Evolutionary conservation across 495 filamentous ascomycete species (phyloP).

Genomic region (Aspergillus leporis): DNA sequence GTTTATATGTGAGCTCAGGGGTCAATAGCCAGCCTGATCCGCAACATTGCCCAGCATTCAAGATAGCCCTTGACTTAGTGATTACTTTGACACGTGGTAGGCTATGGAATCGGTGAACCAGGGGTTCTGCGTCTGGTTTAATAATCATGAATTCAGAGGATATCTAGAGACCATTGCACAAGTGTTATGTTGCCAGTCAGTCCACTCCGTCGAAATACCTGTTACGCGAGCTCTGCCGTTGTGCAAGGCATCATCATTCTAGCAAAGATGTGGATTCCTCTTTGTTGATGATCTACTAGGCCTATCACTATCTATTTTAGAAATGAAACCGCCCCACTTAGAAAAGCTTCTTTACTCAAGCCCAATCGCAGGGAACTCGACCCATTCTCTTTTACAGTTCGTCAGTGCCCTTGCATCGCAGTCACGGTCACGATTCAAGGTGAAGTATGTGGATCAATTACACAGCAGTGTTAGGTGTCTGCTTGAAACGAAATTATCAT

Average conservation of each 20-base stretch:
- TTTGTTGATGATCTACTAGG: neutral
- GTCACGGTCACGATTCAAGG: too few species aligned
- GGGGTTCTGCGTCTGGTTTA: neutral
- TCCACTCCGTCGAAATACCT: neutral
- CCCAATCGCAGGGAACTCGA: neutral
- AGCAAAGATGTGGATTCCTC: neutral
- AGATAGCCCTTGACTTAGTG: neutral
- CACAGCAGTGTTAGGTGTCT: too few species aligned
- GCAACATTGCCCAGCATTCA: neutral
- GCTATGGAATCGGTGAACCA: conserved; percentile 2
- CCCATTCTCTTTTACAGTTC: neutral
- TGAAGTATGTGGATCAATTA: too few species aligned
- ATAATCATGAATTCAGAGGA: neutral
- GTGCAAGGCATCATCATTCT: neutral
- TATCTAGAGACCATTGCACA: neutral
- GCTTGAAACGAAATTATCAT: neutral
- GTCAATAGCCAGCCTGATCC: neutral
- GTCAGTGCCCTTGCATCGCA: conserved; percentile 1
- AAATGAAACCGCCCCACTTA: neutral
- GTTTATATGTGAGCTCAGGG: neutral
- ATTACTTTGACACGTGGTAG: neutral
- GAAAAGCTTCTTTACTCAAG: conserved; percentile 3
- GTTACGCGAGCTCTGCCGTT: neutral
- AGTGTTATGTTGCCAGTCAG: neutral
- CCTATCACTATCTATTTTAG: neutral